These are phyloP conservation scores for Eragrostis nindensis DNA, from an alignment of 176 grass and related monocot genomes.

Conservation along the genomic window DNA sequence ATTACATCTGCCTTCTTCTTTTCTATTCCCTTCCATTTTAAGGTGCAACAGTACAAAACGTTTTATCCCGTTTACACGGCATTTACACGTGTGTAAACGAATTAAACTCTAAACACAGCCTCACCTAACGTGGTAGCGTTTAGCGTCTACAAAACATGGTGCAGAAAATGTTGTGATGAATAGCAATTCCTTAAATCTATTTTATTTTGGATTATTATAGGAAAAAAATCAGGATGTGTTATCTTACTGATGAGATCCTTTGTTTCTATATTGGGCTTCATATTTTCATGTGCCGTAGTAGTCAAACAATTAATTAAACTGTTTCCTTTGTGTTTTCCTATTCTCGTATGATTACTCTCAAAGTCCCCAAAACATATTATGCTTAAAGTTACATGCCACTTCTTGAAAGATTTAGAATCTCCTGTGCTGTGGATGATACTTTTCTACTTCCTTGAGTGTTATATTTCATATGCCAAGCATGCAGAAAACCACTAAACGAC, in stretches of 20 bases:
- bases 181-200: not conserved
- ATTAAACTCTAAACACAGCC: too few species aligned
- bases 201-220: not conserved
- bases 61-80: too few species aligned
- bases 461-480: constrained; percentile 5
- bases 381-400: not conserved
- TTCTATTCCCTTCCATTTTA: too few species aligned
- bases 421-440: not conserved
- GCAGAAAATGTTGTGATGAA: not conserved
- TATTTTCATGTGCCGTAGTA: not conserved
- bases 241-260: not conserved
- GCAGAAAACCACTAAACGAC: not conserved
- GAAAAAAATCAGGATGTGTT: not conserved
- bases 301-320: not conserved
- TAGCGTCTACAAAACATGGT: too few species aligned
- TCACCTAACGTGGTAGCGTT: too few species aligned
- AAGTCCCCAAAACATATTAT: not conserved
- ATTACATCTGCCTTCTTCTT: too few species aligned
- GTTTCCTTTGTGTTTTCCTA: not conserved
- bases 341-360: not conserved
- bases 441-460: not conserved
- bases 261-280: not conserved
- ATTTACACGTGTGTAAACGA: too few species aligned
- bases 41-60: too few species aligned
- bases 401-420: not conserved